Conservation (phyloP, 139 green algal genomes). For the Diplosphaera chodatii region DNA sequence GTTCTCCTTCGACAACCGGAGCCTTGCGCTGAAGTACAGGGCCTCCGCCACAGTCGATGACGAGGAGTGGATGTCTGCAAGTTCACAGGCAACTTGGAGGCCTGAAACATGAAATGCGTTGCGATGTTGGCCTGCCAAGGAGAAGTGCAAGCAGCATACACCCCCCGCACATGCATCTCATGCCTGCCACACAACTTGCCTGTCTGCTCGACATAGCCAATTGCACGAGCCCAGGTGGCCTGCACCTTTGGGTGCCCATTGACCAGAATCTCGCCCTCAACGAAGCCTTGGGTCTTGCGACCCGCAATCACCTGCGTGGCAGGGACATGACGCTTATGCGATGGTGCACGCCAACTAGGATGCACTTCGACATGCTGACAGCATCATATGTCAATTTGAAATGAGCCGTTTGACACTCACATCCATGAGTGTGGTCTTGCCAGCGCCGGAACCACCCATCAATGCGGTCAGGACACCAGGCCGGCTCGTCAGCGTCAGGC, state of each 20-base stretch:
- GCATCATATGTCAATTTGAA: no score
- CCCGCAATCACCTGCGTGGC: constrained; percentile 68
- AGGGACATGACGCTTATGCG: no score
- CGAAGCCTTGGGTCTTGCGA: constrained; percentile 65
- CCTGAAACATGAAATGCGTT: no score
- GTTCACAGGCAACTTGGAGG: no score
- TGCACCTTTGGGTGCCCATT: constrained; percentile 64
- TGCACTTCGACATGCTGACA: no score
- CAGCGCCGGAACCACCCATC: constrained; percentile 60
- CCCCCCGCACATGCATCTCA: no score
- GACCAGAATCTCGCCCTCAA: constrained; percentile 59
- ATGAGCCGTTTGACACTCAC: no score
- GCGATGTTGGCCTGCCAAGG: no score
- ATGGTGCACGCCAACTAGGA: no score
- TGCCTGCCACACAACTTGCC: no score
- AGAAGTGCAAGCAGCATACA: no score
- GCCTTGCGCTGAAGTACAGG: constrained; percentile 50
- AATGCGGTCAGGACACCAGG: constrained; percentile 47
- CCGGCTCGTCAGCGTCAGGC: constrained; percentile 45
- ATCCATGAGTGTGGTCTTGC: constrained; percentile 74
- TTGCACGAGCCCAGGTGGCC: constrained; percentile 51
- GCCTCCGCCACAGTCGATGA: constrained; percentile 54
- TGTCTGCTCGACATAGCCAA: constrained; percentile 48
- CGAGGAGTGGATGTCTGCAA: background rate
- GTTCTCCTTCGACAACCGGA: constrained; percentile 42